Percentiles rank a stretch among this genome's conserved stretches.
These are phyloP conservation scores for Linum usitatissimum DNA, from an alignment of 345 rosid species.

Conservation along the genomic window DNA sequence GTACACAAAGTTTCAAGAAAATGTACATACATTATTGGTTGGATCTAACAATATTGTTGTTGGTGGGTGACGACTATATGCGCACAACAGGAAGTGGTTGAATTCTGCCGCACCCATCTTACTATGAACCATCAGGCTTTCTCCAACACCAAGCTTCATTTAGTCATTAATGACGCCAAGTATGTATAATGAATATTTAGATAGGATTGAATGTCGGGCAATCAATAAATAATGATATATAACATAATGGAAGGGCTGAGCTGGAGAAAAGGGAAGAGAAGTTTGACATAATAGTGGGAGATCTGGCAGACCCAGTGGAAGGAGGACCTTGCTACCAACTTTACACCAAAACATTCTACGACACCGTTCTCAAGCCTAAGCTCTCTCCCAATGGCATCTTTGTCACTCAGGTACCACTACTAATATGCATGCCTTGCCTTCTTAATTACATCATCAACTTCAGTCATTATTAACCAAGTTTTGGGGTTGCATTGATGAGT, in stretches of 20 bases:
- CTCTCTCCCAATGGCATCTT: conserved; percentile 71
- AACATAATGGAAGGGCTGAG: conserved; percentile 53
- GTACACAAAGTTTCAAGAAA: too few relatives aligned
- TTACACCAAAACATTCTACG: conserved; percentile 90
- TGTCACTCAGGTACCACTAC: conserved; percentile 82
- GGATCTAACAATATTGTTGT: too few relatives aligned
- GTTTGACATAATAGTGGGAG: conserved; percentile 89
- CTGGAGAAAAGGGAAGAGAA: conserved; percentile 58
- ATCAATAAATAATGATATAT: too few relatives aligned
- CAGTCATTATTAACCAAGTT: too few relatives aligned
- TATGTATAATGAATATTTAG: conserved; percentile 23
- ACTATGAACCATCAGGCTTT: conserved; percentile 77
- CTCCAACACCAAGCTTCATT: conserved; percentile 54
- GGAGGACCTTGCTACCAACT: conserved; percentile 98
- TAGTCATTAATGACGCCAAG: conserved; percentile 85
- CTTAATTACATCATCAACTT: too few relatives aligned
- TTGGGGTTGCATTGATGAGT: neutral
- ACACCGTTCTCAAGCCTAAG: conserved; percentile 61
- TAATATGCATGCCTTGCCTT: too few relatives aligned
- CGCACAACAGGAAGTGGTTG: conserved; percentile 72
- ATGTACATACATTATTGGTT: too few relatives aligned
- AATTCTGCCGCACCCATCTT: conserved; percentile 58
- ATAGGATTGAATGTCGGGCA: too few relatives aligned
- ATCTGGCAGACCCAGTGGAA: conserved; percentile 92
- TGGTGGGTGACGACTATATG: too few relatives aligned